Conservation (phyloP, 305 asterid species). For the Solanum aculeatissimum region DNA sequence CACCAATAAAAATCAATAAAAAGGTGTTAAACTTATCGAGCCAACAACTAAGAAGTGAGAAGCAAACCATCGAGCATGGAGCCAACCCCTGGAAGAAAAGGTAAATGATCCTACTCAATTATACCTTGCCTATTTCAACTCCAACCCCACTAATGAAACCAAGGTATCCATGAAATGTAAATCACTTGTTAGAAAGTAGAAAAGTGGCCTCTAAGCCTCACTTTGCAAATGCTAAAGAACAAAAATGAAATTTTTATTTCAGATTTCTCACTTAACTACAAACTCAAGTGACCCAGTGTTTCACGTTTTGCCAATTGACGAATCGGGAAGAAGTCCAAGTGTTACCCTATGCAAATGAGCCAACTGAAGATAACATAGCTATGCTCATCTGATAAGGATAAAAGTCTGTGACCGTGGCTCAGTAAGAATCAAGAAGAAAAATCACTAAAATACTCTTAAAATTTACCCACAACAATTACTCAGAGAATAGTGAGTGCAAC, state of each 20-base stretch:
- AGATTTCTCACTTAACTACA: background rate
- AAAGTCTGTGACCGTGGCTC: background rate
- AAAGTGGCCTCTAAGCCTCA: background rate
- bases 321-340: background rate
- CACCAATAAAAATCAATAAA: background rate
- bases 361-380: background rate
- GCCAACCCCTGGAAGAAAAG: background rate
- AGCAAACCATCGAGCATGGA: background rate
- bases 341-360: background rate
- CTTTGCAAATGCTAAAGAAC: background rate
- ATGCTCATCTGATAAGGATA: background rate
- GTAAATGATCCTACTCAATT: background rate
- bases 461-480: background rate
- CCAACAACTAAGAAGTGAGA: background rate
- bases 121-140: background rate
- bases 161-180: background rate
- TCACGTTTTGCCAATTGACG: background rate
- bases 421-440: background rate
- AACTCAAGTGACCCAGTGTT: background rate
- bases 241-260: background rate
- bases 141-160: background rate
- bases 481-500: background rate
- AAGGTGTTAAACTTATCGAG: background rate
- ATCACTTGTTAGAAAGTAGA: background rate
- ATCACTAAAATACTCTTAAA: background rate